These are phyloP conservation scores for Mucor lusitanicus DNA, from an alignment of 371 early-diverging fungal species.

Conservation along the genomic window DNA sequence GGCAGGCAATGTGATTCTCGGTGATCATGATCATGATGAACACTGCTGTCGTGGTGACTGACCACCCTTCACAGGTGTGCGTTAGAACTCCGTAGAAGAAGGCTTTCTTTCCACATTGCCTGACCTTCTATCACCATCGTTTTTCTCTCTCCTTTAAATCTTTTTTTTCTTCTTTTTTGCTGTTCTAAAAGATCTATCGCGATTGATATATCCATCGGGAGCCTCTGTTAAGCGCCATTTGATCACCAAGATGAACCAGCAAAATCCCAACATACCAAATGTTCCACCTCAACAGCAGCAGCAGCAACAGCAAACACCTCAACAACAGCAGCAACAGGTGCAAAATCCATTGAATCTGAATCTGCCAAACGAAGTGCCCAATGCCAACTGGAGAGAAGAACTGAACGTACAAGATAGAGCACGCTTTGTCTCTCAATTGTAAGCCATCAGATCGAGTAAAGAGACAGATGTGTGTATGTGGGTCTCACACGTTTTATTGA, in stretches of 20 bases:
- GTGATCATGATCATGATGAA: not conserved
- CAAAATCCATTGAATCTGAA: slow-evolving; percentile 8
- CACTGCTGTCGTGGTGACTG: not conserved
- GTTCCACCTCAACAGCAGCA: slow-evolving; percentile 13
- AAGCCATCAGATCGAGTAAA: not conserved
- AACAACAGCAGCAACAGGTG: slow-evolving; percentile 11
- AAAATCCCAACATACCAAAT: slow-evolving; percentile 27
- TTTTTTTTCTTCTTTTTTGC: not conserved
- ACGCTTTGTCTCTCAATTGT: slow-evolving; percentile 35
- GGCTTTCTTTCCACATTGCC: not conserved
- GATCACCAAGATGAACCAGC: too few relatives aligned
- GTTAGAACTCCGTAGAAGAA: not conserved
- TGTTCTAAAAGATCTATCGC: not conserved
- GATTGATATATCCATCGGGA: not conserved
- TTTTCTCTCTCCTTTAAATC: not conserved
- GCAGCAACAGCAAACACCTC: slow-evolving; percentile 1
- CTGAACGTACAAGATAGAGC: slow-evolving; percentile 36
- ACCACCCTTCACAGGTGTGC: too few relatives aligned
- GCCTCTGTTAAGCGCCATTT: too few relatives aligned
- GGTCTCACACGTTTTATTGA: too few relatives aligned
- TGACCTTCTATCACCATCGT: not conserved
- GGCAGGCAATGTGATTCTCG: not conserved
- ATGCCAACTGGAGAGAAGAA: slow-evolving; percentile 38
- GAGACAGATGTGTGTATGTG: too few relatives aligned
- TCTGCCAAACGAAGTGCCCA: slow-evolving; percentile 24